Evolutionary conservation across 2,329 filamentous ascomycete species (phyloP).

Genomic region (Tothia fuscella): DNA sequence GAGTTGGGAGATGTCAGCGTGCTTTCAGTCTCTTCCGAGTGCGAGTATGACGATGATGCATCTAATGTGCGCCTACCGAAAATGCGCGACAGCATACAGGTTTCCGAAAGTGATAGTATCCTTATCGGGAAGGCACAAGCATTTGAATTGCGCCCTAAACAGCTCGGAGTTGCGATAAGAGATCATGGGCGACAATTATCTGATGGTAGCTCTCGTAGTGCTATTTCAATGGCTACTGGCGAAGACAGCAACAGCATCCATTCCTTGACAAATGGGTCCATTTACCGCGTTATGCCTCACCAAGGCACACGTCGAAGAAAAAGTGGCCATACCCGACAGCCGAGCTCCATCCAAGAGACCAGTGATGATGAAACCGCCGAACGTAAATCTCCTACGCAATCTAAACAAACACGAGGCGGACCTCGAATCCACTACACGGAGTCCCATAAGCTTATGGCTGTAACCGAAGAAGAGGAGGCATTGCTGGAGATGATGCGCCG

Average conservation of each 20-base stretch:
- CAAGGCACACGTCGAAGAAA: conserved; percentile 13
- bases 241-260: conserved; percentile 8
- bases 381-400: conserved; percentile 13
- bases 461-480: conserved; percentile 38
- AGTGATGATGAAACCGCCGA: conserved; percentile 11
- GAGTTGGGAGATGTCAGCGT: conserved; percentile 27
- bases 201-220: conserved; percentile 15
- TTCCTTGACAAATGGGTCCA: background rate
- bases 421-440: conserved; percentile 19
- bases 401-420: conserved; percentile 24
- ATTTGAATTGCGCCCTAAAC: conserved; percentile 11
- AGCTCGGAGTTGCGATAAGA: background rate
- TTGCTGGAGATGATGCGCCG: conserved; percentile 37
- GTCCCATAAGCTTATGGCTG: conserved; percentile 31
- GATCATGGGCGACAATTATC: no score
- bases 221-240: conserved; percentile 14
- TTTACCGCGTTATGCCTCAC: conserved; percentile 3
- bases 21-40: conserved; percentile 25
- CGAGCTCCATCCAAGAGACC: conserved; percentile 27
- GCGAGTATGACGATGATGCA: conserved; percentile 20
- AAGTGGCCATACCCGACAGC: conserved; percentile 23
- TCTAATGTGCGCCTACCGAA: conserved; percentile 15
- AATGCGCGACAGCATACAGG: conserved; percentile 22
- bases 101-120: conserved; percentile 19
- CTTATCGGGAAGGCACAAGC: conserved; percentile 27